Conservation (phyloP, 169 alveolate genomes). For the Fabrea salina region DNA sequence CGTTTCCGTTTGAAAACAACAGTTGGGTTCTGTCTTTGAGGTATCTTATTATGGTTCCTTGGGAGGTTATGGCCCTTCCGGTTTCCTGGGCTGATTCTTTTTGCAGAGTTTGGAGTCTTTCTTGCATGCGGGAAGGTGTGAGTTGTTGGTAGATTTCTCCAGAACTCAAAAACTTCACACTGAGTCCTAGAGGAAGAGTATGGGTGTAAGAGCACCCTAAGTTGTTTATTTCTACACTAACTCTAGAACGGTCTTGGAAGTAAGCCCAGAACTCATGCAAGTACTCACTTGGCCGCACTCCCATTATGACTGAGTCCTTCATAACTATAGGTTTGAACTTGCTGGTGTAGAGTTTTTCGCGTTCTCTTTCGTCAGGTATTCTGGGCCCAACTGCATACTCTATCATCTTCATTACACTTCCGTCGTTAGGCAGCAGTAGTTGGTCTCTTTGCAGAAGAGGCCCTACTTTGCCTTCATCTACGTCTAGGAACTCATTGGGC, state of each 20-base stretch:
- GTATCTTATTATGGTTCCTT: slow-evolving; percentile 47
- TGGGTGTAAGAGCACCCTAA: not conserved
- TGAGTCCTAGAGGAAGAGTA: not conserved
- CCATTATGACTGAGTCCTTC: not conserved
- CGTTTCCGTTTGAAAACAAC: slow-evolving; percentile 52
- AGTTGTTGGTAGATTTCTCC: slow-evolving; percentile 12
- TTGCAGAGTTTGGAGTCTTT: too few relatives aligned
- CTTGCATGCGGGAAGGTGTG: not conserved
- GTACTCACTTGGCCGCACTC: not conserved
- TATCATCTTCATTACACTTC: not conserved
- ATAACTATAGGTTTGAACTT: not conserved
- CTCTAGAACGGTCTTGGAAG: not conserved
- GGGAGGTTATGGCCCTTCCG: slow-evolving; percentile 23
- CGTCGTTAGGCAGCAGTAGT: not conserved
- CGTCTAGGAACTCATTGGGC: slow-evolving; percentile 4
- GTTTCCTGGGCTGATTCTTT: not conserved
- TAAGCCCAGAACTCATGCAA: not conserved
- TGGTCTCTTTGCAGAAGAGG: not conserved
- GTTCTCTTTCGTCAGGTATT: not conserved
- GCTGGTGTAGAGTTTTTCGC: slow-evolving; percentile 3
- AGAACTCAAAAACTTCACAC: not conserved
- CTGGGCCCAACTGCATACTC: slow-evolving; percentile 16
- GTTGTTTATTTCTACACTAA: not conserved
- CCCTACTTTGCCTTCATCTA: slow-evolving; percentile 22
- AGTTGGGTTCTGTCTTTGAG: slow-evolving; percentile 39